Conservation (phyloP, 2,329 filamentous ascomycete species). For the Chalaropsis ovoidea region DNA sequence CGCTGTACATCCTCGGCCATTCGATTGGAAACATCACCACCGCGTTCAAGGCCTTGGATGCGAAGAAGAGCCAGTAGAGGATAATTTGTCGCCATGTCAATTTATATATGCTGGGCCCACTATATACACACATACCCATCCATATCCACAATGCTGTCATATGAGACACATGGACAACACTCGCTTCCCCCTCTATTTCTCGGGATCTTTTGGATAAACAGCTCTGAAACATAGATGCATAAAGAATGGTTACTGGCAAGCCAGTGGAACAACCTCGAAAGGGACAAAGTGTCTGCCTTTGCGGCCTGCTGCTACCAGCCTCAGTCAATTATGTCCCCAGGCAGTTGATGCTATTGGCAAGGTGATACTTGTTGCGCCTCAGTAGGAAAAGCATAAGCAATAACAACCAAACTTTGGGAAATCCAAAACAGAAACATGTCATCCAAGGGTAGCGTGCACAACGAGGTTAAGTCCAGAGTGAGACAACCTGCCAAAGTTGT, state of each 20-base stretch:
- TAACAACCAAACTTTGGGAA: not conserved
- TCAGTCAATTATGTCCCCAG: not conserved
- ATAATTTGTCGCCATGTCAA: not conserved
- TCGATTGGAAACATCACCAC: slow-evolving; percentile 45
- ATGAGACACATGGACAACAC: not conserved
- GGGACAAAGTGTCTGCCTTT: not conserved
- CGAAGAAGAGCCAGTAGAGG: slow-evolving; percentile 27
- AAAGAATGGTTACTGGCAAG: not conserved
- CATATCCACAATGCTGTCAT: not conserved
- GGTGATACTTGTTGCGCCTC: slow-evolving; percentile 1
- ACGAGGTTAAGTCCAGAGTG: not conserved
- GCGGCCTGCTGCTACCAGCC: not conserved
- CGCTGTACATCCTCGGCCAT: slow-evolving; percentile 49
- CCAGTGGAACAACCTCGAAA: not conserved
- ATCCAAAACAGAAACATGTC: not conserved
- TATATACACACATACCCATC: too few relatives aligned
- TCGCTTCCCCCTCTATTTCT: not conserved
- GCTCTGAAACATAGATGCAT: slow-evolving; percentile 3
- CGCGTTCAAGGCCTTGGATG: slow-evolving; percentile 38
- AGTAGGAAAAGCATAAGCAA: not conserved
- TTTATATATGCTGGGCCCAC: too few relatives aligned
- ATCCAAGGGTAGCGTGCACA: not conserved
- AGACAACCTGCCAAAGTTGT: not conserved
- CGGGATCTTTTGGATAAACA: not conserved
- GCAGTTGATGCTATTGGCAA: not conserved